phyloP scores from a whole-genome alignment of 306 rosid species.

The Citrullus colocynthis region DNA sequence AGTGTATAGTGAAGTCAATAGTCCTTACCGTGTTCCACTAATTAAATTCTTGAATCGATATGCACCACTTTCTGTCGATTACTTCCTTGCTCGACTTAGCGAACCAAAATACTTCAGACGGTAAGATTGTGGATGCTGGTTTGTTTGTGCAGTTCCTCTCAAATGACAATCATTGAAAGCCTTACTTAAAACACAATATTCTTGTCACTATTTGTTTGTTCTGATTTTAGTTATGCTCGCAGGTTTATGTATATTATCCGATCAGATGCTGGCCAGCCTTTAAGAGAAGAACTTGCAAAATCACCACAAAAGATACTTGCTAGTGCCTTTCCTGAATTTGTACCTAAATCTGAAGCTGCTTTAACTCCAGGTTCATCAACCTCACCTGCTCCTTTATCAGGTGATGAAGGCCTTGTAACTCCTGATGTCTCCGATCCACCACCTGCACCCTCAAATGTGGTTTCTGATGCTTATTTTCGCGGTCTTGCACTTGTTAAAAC shows the following conservation, averaged over 20 bases:
- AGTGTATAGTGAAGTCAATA: constrained; percentile 89
- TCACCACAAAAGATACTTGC: constrained; percentile 89
- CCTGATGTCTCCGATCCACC: constrained; percentile 46
- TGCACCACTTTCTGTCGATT: constrained; percentile 76
- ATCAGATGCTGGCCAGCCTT: constrained; percentile 88
- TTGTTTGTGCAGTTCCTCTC: constrained; percentile 10
- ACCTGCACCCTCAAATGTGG: constrained; percentile 32
- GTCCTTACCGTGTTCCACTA: constrained; percentile 92
- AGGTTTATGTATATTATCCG: constrained; percentile 87
- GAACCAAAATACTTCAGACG: constrained; percentile 93
- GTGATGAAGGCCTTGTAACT: constrained; percentile 55
- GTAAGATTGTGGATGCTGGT: constrained; percentile 32
- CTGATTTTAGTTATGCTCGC: constrained; percentile 7
- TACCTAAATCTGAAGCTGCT: constrained; percentile 45
- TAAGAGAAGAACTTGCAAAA: constrained; percentile 97
- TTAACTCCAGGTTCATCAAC: constrained; percentile 50
- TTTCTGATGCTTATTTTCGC: constrained; percentile 80
- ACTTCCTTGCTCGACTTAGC: constrained; percentile 83
- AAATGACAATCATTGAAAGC: not conserved
- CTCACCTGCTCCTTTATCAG: constrained; percentile 37
- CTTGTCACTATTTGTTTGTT: not conserved
- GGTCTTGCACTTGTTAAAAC: constrained; percentile 86
- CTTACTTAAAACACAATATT: not conserved
- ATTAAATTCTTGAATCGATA: constrained; percentile 88
- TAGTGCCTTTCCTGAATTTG: constrained; percentile 77